These are phyloP conservation scores for Starmerella apicola DNA, from an alignment of 805 yeast genomes.

Conservation along the genomic window DNA sequence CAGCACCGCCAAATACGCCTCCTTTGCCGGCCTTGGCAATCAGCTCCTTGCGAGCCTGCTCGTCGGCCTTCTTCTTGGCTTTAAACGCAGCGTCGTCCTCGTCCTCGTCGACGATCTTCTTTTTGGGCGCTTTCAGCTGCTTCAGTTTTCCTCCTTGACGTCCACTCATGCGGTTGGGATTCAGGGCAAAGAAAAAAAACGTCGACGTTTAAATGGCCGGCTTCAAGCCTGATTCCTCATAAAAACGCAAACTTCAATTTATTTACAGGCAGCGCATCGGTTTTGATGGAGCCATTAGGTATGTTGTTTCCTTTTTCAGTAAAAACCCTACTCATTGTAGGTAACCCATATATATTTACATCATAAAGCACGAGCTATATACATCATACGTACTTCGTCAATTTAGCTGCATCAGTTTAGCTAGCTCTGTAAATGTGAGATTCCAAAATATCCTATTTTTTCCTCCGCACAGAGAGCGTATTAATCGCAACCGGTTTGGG, in stretches of 20 bases:
- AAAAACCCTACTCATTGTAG: no score
- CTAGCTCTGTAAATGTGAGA: no score
- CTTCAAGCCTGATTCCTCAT: no score
- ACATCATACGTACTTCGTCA: no score
- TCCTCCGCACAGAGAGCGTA: conserved; percentile 17
- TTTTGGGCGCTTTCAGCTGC: conserved; percentile 76
- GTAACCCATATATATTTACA: no score
- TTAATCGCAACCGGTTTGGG: conserved; percentile 10
- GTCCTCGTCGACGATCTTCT: conserved; percentile 59
- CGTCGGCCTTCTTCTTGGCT: conserved; percentile 90
- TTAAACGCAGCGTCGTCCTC: conserved; percentile 72
- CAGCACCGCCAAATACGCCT: conserved; percentile 87
- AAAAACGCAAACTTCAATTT: no score
- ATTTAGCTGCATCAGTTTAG: no score
- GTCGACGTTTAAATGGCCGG: neutral
- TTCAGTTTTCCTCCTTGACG: conserved; percentile 96
- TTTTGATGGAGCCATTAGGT: no score
- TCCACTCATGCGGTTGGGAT: conserved; percentile 70
- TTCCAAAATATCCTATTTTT: no score
- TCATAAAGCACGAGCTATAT: no score
- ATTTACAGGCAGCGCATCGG: no score
- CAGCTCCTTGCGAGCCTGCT: conserved; percentile 83
- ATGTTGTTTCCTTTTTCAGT: no score
- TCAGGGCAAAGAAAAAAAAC: neutral
- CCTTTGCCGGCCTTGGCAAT: conserved; percentile 77